Conservation (phyloP, 305 asterid genomes). For the Fraxinus sp. region DNA sequence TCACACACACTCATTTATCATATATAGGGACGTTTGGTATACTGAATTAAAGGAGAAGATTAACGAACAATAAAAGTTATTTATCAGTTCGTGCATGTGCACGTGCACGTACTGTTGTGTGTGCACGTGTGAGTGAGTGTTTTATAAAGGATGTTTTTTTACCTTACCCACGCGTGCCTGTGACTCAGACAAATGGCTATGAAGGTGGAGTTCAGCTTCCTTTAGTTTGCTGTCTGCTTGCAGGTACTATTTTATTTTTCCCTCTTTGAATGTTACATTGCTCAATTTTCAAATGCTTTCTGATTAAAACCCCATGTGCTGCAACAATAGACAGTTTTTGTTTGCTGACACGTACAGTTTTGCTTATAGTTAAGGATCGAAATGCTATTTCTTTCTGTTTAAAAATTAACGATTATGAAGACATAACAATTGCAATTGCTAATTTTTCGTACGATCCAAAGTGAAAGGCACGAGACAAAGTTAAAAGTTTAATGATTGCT, state of each 20-base stretch:
- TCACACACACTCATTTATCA: neutral
- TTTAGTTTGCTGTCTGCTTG: conserved; percentile 19
- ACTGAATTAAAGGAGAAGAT: neutral
- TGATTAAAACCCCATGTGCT: neutral
- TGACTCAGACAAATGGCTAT: conserved; percentile 24
- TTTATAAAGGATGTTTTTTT: neutral
- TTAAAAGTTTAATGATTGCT: neutral
- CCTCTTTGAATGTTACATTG: conserved; percentile 4
- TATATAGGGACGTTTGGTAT: neutral
- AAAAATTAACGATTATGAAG: neutral
- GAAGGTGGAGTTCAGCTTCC: conserved; percentile 20
- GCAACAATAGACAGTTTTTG: neutral
- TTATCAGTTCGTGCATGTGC: too few species aligned
- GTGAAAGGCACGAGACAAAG: neutral
- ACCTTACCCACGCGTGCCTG: conserved; percentile 34
- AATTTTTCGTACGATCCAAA: neutral
- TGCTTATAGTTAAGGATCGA: neutral
- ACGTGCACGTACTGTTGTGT: too few species aligned
- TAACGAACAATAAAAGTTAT: neutral
- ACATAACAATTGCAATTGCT: neutral
- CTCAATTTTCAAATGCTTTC: neutral
- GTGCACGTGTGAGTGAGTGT: neutral
- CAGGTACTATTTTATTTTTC: neutral
- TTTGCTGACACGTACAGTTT: conserved; percentile 3
- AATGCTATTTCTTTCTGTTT: neutral